A percentile compares a stretch with the other conserved stretches of the same genome.
phyloP scores from a whole-genome alignment of 2,329 filamentous ascomycete species.

The Furcasterigmium furcatum region DNA sequence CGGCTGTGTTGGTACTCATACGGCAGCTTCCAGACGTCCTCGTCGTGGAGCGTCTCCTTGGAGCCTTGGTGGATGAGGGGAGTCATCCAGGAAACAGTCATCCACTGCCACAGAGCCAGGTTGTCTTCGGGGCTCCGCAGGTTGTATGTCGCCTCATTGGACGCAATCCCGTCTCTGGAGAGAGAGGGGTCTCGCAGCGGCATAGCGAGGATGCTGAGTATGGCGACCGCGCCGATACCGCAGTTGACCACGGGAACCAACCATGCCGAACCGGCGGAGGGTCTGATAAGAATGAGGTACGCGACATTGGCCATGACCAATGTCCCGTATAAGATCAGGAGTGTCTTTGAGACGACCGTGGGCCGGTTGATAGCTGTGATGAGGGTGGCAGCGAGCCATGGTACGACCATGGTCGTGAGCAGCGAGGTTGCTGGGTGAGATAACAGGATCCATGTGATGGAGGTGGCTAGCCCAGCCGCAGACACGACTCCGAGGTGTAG shows the following conservation, averaged over 20 bases:
- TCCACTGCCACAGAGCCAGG: conserved; percentile 76
- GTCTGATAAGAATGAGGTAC: conserved; percentile 17
- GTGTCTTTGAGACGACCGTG: conserved; percentile 33
- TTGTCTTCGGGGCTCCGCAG: conserved; percentile 77
- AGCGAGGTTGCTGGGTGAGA: conserved; percentile 16
- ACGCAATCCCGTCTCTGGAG: conserved; percentile 56
- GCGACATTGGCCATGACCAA: conserved; percentile 26
- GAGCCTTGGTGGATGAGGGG: conserved; percentile 67
- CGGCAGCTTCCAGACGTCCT: conserved; percentile 78
- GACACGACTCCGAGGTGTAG: conserved; percentile 27
- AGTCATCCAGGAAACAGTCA: conserved; percentile 79
- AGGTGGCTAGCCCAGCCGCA: conserved; percentile 27
- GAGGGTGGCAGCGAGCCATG: conserved; percentile 34
- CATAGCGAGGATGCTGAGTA: conserved; percentile 52
- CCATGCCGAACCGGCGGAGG: neutral
- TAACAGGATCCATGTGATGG: conserved; percentile 24
- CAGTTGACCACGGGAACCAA: conserved; percentile 17
- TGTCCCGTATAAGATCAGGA: conserved; percentile 34
- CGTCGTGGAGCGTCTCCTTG: conserved; percentile 65
- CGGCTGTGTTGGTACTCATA: conserved; percentile 79
- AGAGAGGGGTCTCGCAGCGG: conserved; percentile 62
- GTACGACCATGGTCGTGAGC: conserved; percentile 29
- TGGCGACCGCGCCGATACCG: conserved; percentile 16
- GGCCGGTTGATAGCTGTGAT: conserved; percentile 34
- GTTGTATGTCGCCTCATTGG: conserved; percentile 48